Evolutionary conservation across 2,329 filamentous ascomycete species (phyloP), one percentile per base, ranked within the genome.

Genomic region (Davidsoniella neocaledoniae): DNA sequence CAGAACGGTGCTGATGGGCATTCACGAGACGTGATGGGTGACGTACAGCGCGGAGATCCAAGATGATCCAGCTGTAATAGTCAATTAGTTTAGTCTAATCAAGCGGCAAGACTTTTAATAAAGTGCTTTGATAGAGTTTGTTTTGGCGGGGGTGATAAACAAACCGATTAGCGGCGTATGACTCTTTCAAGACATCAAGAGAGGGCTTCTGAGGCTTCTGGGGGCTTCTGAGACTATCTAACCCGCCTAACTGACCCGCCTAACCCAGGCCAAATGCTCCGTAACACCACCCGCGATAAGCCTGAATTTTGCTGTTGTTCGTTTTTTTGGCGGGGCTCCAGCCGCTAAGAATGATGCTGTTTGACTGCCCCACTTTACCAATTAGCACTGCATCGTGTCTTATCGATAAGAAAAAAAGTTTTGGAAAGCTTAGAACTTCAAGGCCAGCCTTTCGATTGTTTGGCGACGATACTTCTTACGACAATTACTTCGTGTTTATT

Each of bases 391-490:
- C 3, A 21, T 21, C n/a, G 16, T 14, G 16, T 39, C 43, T 46
- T 38, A 53, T 26, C 41, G 51, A 53, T 53, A 53, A 53, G 47
- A 47, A 46, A 52, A 51, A 52, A 51, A 51, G 49, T 46, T 51
- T 51, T 46, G 43, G 49, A 17, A 16, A 36, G 44, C 37, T 29
- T 19, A 29, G 44, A 26, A 29, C 40, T 29, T 17, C 19, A 21
- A 39, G 25, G 14, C 14, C 8, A 6, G 40, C 16, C n/a, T 25
- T 10, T 16, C 25, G 25, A 37, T n/a, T 42, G 40, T 17, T 17
- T 14, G 12, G 38, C 7, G 14, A 19, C 37, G 10, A 40, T 29
- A 17, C 9, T 48, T 43, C 26, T 29, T 17, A 33, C 9, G 33
- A 14, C 16, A 8, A 43, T 42, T 33, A 16, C 9, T 19, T 8